Evolutionary conservation across 1,284 basidiomycete genomes (phyloP).

Genomic region (Phlebopus sp.): DNA sequence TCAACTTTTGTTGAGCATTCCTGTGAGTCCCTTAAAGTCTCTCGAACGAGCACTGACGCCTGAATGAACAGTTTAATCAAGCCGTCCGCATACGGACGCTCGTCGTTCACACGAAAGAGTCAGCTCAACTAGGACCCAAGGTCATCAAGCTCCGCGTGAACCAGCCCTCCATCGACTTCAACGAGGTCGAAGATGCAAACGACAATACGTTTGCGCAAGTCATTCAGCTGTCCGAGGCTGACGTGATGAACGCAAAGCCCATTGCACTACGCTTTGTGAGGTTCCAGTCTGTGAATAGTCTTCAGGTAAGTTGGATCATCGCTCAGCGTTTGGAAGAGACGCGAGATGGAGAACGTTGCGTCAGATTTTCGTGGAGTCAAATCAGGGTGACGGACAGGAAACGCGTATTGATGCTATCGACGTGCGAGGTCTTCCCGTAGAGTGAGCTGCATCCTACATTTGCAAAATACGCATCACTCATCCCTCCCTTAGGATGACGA

Average conservation of each 20-base stretch:
- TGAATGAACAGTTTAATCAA: constrained; percentile 68
- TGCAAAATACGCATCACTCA: constrained; percentile 12
- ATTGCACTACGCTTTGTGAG: constrained; percentile 70
- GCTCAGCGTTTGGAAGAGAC: neutral
- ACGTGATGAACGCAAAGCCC: constrained; percentile 54
- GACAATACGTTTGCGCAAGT: constrained; percentile 55
- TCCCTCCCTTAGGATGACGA: constrained; percentile 43
- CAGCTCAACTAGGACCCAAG: constrained; percentile 55
- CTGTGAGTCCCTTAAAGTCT: constrained; percentile 44
- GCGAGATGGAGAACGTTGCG: neutral
- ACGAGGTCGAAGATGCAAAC: constrained; percentile 53
- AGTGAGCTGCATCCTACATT: constrained; percentile 40
- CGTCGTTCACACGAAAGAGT: constrained; percentile 51
- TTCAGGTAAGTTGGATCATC: constrained; percentile 54
- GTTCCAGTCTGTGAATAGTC: constrained; percentile 74
- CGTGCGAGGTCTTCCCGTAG: constrained; percentile 63
- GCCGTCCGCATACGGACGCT: constrained; percentile 73
- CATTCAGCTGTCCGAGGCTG: constrained; percentile 48
- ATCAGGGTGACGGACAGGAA: constrained; percentile 71
- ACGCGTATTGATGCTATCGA: constrained; percentile 80
- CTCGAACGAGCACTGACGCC: neutral
- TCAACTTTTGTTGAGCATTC: constrained; percentile 69
- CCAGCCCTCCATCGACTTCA: constrained; percentile 63
- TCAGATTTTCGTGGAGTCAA: constrained; percentile 76
- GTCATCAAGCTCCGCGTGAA: constrained; percentile 70